These are phyloP conservation scores for Cyathus striatus DNA, from an alignment of 768 basidiomycete species.

Conservation along the genomic window DNA sequence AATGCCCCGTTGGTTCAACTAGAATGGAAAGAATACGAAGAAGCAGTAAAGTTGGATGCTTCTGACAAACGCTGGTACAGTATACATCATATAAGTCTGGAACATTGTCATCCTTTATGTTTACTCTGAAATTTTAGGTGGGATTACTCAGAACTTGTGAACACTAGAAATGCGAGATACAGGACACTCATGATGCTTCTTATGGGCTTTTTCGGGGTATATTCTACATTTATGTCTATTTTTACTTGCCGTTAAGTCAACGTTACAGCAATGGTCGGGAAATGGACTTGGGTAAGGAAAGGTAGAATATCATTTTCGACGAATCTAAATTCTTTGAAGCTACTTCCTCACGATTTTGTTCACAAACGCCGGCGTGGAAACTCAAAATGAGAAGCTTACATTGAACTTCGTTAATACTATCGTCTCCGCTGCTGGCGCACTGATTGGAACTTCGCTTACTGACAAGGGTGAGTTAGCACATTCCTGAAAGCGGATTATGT, in stretches of 20 bases:
- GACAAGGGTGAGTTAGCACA: conserved; percentile 32
- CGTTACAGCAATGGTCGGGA: conserved; percentile 44
- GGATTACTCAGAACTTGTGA: conserved; percentile 47
- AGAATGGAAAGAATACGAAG: conserved; percentile 49
- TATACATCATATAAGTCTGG: not conserved
- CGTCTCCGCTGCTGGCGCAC: conserved; percentile 32
- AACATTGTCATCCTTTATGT: no score
- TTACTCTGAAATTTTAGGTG: no score
- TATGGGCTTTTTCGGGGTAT: conserved; percentile 49
- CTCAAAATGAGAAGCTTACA: conserved; percentile 32
- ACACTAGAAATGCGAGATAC: conserved; percentile 40
- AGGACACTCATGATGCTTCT: conserved; percentile 43
- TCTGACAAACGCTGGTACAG: conserved; percentile 53
- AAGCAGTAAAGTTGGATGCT: conserved; percentile 41
- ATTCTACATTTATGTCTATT: conserved; percentile 1
- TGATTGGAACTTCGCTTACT: conserved; percentile 34
- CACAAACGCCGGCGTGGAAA: conserved; percentile 29
- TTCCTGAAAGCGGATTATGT: no score
- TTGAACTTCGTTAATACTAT: conserved; percentile 39
- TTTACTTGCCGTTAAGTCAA: not conserved
- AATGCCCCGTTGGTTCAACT: conserved; percentile 46
- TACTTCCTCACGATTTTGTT: conserved; percentile 41
- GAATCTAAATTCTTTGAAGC: conserved; percentile 14
- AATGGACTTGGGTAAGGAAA: conserved; percentile 41
- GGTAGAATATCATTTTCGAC: no score